Conservation (phyloP, 2,329 filamentous ascomycete genomes). For the Hymenoscyphus albidus region DNA sequence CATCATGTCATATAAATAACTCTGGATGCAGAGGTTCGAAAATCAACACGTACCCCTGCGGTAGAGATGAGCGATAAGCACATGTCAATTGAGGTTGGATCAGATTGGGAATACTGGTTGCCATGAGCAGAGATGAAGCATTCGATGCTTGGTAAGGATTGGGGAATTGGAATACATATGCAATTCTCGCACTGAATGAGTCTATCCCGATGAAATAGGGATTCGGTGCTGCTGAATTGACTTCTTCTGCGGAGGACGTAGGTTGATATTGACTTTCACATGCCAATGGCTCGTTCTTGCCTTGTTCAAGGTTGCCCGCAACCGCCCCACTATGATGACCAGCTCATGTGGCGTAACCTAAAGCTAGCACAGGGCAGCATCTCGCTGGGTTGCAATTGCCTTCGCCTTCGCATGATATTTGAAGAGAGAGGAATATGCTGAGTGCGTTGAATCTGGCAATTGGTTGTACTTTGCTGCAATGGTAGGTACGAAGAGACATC, state of each 20-base stretch:
- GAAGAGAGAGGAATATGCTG: no score
- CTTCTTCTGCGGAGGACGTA: no score
- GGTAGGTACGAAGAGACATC: no score
- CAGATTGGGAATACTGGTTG: neutral
- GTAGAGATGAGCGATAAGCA: slow-evolving; percentile 1
- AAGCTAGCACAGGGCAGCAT: no score
- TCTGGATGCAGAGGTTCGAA: neutral
- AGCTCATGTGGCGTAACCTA: neutral
- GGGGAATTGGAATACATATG: neutral
- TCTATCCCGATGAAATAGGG: neutral
- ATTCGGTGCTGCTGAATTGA: neutral
- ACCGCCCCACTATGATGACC: neutral
- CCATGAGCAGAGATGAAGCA: neutral
- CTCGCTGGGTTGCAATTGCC: neutral
- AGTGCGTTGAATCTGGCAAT: no score
- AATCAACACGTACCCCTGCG: neutral
- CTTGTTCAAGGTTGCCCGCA: neutral
- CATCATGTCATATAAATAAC: neutral
- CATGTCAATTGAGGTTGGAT: neutral
- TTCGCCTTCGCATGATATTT: no score
- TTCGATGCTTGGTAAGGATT: neutral
- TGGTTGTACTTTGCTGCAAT: no score
- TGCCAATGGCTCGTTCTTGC: neutral
- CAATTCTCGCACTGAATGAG: neutral
- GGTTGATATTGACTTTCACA: neutral